phyloP scores from a whole-genome alignment of 2,329 filamentous ascomycete species.

The Arthrinium phaeospermum region DNA sequence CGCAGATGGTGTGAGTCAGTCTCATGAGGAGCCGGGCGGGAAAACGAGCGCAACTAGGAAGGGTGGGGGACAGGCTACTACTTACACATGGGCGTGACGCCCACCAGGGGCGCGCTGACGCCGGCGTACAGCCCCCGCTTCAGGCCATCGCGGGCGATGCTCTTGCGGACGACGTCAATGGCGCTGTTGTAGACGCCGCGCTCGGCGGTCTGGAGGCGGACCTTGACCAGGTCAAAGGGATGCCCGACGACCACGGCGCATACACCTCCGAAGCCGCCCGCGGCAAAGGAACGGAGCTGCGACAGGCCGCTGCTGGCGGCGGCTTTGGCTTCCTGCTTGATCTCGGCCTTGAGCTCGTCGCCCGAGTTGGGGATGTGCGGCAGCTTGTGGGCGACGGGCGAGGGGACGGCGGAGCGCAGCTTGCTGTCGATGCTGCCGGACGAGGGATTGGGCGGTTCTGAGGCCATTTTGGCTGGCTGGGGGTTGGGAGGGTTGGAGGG shows the following conservation, averaged over 20 bases:
- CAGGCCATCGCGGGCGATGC: conserved; percentile 84
- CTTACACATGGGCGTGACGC: conserved; percentile 99
- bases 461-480: background rate
- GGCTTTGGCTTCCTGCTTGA: conserved; percentile 49
- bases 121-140: conserved; percentile 89
- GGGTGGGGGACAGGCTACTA: conserved; percentile 32
- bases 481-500: background rate
- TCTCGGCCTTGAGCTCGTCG: conserved; percentile 51
- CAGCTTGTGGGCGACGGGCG: conserved; percentile 44
- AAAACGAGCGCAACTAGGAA: background rate
- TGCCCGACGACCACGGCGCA: conserved; percentile 95
- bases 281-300: conserved; percentile 79
- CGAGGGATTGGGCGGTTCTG: background rate
- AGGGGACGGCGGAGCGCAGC: conserved; percentile 39
- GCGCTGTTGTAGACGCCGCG: conserved; percentile 89
- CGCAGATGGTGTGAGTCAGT: background rate
- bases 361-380: conserved; percentile 52
- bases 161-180: conserved; percentile 89
- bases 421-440: conserved; percentile 38
- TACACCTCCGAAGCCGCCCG: conserved; percentile 90
- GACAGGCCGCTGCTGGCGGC: conserved; percentile 46
- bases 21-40: background rate
- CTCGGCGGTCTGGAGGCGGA: conserved; percentile 94
- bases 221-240: conserved; percentile 97
- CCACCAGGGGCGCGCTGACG: conserved; percentile 90